A percentile compares a stretch with the other conserved stretches of the same genome.
These are phyloP conservation scores for Phylloporus sp. DNA, from an alignment of 768 basidiomycete genomes.

Conservation along the genomic window DNA sequence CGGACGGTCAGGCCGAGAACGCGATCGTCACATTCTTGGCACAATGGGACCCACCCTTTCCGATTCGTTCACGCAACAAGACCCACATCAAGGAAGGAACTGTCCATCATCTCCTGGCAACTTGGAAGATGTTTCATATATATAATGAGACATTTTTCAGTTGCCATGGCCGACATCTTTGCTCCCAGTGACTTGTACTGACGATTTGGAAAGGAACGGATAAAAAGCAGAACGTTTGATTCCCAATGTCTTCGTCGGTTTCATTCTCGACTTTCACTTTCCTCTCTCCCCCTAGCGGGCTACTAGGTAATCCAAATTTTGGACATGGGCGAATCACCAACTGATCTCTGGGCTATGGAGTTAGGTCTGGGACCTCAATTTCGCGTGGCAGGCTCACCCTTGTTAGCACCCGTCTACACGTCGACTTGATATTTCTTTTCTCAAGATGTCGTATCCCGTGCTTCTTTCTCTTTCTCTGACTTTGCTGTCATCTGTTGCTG, in stretches of 20 bases:
- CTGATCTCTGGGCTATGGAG: background rate
- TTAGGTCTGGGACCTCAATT: slow-evolving; percentile 24
- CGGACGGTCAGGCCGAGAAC: too few relatives aligned
- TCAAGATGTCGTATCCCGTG: slow-evolving; percentile 10
- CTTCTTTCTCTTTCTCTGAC: slow-evolving; percentile 10
- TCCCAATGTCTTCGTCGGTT: background rate
- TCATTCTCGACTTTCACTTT: background rate
- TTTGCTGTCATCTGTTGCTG: slow-evolving; percentile 10
- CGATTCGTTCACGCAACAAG: background rate
- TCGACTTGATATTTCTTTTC: background rate
- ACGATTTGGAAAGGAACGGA: background rate
- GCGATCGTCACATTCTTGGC: background rate
- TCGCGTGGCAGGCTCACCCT: slow-evolving; percentile 21
- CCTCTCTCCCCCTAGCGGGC: slow-evolving; percentile 8
- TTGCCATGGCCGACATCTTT: too few relatives aligned
- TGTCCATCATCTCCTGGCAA: too few relatives aligned
- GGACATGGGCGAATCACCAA: background rate
- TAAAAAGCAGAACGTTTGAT: slow-evolving; percentile 6
- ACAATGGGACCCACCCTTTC: background rate
- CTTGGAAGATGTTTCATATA: too few relatives aligned
- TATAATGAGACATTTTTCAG: too few relatives aligned
- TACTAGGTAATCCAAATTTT: slow-evolving; percentile 6
- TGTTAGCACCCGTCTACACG: background rate
- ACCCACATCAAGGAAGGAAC: background rate
- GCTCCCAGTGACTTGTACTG: slow-evolving; percentile 9